Conservation (phyloP, 192 early-diverging fungal genomes). For the Linnemannia hyalina region DNA sequence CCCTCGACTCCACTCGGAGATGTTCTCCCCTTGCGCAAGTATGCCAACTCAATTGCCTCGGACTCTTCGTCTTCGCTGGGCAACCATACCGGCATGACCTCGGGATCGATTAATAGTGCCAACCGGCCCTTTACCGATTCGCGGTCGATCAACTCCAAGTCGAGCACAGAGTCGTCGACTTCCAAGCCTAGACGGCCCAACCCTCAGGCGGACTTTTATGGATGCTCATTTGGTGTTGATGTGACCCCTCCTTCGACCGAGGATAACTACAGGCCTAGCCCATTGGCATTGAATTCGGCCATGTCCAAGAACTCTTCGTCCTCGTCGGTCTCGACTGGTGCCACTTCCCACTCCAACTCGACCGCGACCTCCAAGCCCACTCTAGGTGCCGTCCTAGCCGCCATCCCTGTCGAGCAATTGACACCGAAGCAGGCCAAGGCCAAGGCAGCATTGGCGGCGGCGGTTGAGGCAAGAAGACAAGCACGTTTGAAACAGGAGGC, state of each 20-base stretch:
- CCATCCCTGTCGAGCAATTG: conserved; percentile 39
- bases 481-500: conserved; percentile 39
- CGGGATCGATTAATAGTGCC: conserved; percentile 14
- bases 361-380: conserved; percentile 6
- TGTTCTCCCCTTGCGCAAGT: conserved; percentile 21
- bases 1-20: conserved; percentile 1
- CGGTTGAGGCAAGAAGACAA: conserved; percentile 45
- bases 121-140: conserved; percentile 23
- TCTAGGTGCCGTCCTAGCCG: conserved; percentile 38
- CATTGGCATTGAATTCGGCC: conserved; percentile 23
- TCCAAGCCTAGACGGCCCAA: conserved; percentile 32
- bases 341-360: neutral
- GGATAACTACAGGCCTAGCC: conserved; percentile 39
- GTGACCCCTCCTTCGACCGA: conserved; percentile 15
- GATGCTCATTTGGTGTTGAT: conserved; percentile 39
- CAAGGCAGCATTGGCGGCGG: conserved; percentile 52
- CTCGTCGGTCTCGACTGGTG: conserved; percentile 33
- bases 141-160: conserved; percentile 44
- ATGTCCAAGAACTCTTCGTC: conserved; percentile 40
- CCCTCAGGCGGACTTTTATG: conserved; percentile 51
- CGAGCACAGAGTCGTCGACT: conserved; percentile 21
- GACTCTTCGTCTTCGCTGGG: conserved; percentile 34
- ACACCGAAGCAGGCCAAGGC: conserved; percentile 54
- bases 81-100: conserved; percentile 16
- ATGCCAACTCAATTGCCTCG: conserved; percentile 33